phyloP scores from a whole-genome alignment of 257 asterid genomes.

The Eucommia ulmoides region DNA sequence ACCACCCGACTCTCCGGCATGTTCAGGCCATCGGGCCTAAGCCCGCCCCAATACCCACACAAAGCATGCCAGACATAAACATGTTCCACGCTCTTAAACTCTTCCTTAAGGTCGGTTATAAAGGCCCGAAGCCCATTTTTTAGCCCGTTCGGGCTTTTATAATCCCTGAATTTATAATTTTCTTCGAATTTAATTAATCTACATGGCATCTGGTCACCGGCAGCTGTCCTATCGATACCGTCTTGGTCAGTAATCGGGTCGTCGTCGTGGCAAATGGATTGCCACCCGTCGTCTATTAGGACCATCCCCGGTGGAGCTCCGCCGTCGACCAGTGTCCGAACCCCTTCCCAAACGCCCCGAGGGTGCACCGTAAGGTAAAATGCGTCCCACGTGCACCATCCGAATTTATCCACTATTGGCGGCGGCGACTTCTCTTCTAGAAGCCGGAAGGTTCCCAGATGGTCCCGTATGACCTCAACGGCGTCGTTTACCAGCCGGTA shows the following conservation, averaged over 20 bases:
- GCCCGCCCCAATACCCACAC: conserved; percentile 33
- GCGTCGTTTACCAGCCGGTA: conserved; percentile 9
- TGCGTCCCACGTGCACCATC: conserved; percentile 24
- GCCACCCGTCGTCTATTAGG: conserved; percentile 20
- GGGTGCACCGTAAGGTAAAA: conserved; percentile 13
- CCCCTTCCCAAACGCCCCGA: conserved; percentile 12
- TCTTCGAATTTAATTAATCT: conserved; percentile 22
- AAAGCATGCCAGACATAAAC: conserved; percentile 32
- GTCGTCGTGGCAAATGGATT: conserved; percentile 13
- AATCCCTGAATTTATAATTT: conserved; percentile 20
- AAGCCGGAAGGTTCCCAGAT: conserved; percentile 17
- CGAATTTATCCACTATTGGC: conserved; percentile 14
- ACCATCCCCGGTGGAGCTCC: conserved; percentile 16
- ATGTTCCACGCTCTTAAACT: conserved; percentile 14
- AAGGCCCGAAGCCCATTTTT: conserved; percentile 22
- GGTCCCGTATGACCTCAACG: conserved; percentile 9
- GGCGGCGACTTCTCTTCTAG: conserved; percentile 16
- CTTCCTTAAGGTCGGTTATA: conserved; percentile 16
- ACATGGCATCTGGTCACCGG: conserved; percentile 38
- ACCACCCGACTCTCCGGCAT: conserved; percentile 16
- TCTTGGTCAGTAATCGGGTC: conserved; percentile 7
- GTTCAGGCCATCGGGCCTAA: conserved; percentile 14
- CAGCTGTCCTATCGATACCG: conserved; percentile 22
- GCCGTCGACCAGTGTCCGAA: conserved; percentile 11
- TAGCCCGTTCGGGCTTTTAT: conserved; percentile 7